phyloP scores from a whole-genome alignment of 1,284 basidiomycete genomes.

The Pyrrhoderma lamaoense region DNA sequence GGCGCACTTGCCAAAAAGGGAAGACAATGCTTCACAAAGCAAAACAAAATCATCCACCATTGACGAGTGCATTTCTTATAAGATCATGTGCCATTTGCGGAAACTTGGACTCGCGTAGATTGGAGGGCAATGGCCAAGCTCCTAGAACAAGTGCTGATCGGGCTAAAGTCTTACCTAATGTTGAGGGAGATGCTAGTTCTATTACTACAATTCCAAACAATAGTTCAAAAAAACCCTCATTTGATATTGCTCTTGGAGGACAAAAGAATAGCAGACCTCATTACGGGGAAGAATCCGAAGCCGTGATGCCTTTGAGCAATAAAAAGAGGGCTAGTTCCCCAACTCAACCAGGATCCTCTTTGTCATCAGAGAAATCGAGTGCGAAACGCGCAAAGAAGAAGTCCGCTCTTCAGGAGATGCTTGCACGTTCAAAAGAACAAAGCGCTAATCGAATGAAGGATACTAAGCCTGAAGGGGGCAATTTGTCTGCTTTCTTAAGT shows the following conservation, averaged over 20 bases:
- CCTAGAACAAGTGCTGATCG: background rate
- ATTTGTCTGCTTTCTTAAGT: slow-evolving; percentile 52
- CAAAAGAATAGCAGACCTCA: background rate
- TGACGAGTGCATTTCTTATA: background rate
- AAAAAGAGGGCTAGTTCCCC: background rate
- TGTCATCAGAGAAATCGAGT: background rate
- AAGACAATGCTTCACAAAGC: slow-evolving; percentile 6
- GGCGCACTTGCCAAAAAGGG: background rate
- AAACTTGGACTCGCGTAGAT: background rate
- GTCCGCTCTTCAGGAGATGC: slow-evolving; percentile 49
- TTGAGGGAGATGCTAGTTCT: too few relatives aligned
- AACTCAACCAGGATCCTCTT: background rate
- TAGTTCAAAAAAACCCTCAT: background rate
- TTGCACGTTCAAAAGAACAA: slow-evolving; percentile 50
- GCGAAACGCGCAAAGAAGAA: slow-evolving; percentile 35
- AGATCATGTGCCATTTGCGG: background rate
- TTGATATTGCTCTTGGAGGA: too few relatives aligned
- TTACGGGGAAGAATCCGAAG: background rate
- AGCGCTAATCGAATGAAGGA: slow-evolving; percentile 30
- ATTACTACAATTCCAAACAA: too few relatives aligned
- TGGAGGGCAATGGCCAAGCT: background rate
- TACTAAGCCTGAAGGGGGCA: slow-evolving; percentile 26
- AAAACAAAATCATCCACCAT: background rate
- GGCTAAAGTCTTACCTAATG: too few relatives aligned
- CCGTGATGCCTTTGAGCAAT: background rate